Conservation (phyloP, 75 land plant species). For the Adiantum capillusveneris region DNA sequence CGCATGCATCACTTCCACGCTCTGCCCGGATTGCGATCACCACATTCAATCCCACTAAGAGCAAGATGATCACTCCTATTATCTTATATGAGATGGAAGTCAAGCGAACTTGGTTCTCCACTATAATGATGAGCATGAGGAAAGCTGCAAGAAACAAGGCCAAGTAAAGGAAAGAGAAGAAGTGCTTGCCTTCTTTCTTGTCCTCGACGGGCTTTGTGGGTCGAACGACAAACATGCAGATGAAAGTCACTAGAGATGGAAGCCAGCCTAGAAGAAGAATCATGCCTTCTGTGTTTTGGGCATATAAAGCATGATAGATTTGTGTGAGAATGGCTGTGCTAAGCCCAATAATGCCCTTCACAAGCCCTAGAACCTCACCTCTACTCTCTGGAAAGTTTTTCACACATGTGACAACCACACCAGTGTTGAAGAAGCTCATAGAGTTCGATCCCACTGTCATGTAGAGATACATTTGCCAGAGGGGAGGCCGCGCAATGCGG, state of each 20-base stretch:
- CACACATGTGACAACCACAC: slow-evolving; percentile 43
- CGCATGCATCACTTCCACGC: not conserved
- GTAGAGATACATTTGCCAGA: slow-evolving; percentile 48
- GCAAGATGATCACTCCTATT: slow-evolving; percentile 18
- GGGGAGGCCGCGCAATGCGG: slow-evolving; percentile 12
- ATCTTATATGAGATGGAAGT: slow-evolving; percentile 4
- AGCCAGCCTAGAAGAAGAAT: slow-evolving; percentile 41
- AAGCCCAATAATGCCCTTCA: slow-evolving; percentile 51
- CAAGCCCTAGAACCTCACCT: slow-evolving; percentile 54
- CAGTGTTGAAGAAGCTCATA: slow-evolving; percentile 54
- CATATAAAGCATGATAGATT: slow-evolving; percentile 39
- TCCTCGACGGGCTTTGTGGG: slow-evolving; percentile 2
- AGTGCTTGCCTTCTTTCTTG: slow-evolving; percentile 8
- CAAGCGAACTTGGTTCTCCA: slow-evolving; percentile 24
- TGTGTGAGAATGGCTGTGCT: slow-evolving; percentile 55
- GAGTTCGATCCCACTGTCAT: slow-evolving; percentile 50
- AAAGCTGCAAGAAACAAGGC: slow-evolving; percentile 40
- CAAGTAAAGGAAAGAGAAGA: slow-evolving; percentile 30
- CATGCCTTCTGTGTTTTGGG: slow-evolving; percentile 12
- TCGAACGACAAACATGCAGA: slow-evolving; percentile 22
- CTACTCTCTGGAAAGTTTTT: slow-evolving; percentile 15
- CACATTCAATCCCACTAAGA: slow-evolving; percentile 37
- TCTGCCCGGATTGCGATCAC: slow-evolving; percentile 33
- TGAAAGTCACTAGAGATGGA: slow-evolving; percentile 25
- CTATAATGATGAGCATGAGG: slow-evolving; percentile 36